A percentile compares a stretch with the other conserved stretches of the same genome.
Evolutionary conservation across 441 rosid genomes (phyloP).

Genomic region (Pelargonium exstipulatum): DNA sequence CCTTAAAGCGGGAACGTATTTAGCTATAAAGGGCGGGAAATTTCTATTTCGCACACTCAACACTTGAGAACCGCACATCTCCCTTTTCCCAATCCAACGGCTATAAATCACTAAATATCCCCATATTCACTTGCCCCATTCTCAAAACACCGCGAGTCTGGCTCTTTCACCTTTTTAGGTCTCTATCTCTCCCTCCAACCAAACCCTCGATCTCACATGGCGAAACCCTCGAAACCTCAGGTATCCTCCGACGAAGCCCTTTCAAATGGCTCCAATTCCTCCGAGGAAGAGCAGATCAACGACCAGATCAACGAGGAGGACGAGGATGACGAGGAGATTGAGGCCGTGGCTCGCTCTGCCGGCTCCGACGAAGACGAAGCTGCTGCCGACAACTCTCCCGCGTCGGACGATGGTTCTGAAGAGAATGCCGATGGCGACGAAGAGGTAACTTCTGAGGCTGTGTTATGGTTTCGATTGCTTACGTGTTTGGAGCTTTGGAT

Average conservation of each 20-base stretch:
- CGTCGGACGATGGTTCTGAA: slow-evolving; percentile 36
- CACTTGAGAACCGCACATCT: slow-evolving; percentile 17
- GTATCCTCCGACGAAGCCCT: slow-evolving; percentile 60
- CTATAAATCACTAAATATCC: slow-evolving; percentile 9
- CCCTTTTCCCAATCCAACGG: slow-evolving; percentile 32
- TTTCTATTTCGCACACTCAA: slow-evolving; percentile 18
- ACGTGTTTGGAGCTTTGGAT: slow-evolving; percentile 3
- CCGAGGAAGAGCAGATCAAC: slow-evolving; percentile 56
- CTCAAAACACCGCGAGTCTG: background rate
- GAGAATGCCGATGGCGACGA: slow-evolving; percentile 44
- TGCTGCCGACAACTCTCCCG: slow-evolving; percentile 27
- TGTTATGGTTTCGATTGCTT: background rate
- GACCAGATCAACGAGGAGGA: slow-evolving; percentile 62
- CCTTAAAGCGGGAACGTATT: background rate
- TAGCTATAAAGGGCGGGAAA: slow-evolving; percentile 48
- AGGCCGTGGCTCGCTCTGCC: slow-evolving; percentile 91
- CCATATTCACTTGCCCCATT: background rate
- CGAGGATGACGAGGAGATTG: slow-evolving; percentile 83
- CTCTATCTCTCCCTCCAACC: slow-evolving; percentile 7
- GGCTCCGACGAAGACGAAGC: slow-evolving; percentile 43
- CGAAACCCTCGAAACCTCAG: slow-evolving; percentile 48
- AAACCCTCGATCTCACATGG: slow-evolving; percentile 58
- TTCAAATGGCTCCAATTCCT: slow-evolving; percentile 51
- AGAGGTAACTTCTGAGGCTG: slow-evolving; percentile 29
- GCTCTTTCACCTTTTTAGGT: background rate